Evolutionary conservation across 2,329 filamentous ascomycete genomes (phyloP).

Genomic region (Pestalotiopsis sp.): DNA sequence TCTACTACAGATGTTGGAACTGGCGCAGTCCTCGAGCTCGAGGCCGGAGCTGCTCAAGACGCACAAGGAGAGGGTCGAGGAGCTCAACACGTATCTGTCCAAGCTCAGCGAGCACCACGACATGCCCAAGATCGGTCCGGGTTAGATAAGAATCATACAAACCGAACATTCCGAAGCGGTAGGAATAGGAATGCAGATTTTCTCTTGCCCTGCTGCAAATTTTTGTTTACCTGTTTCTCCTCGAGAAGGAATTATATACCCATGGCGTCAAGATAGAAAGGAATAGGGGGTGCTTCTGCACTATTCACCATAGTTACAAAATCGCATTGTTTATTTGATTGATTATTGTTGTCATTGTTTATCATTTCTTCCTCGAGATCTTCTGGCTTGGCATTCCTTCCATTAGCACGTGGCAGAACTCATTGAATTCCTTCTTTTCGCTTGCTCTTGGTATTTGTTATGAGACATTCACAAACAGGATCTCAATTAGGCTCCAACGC

Average conservation of each 20-base stretch:
- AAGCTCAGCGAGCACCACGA: slow-evolving; percentile 96
- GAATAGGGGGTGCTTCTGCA: not conserved
- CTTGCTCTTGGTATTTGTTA: not conserved
- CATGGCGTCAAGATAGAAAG: not conserved
- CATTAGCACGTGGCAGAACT: not conserved
- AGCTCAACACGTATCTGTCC: slow-evolving; percentile 91
- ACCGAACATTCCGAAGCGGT: not conserved
- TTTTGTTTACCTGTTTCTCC: not conserved
- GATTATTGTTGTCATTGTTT: not conserved
- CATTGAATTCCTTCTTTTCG: not conserved
- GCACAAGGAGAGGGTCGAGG: slow-evolving; percentile 95
- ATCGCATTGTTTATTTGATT: not conserved
- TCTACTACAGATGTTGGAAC: slow-evolving; percentile 72
- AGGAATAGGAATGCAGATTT: not conserved
- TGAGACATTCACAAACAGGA: not conserved
- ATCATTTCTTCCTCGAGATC: no score
- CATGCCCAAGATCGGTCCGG: slow-evolving; percentile 75
- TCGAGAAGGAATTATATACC: not conserved
- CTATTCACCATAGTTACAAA: not conserved
- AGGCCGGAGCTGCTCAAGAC: slow-evolving; percentile 86
- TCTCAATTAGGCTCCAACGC: slow-evolving; percentile 1
- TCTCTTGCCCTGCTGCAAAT: not conserved
- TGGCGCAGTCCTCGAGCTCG: slow-evolving; percentile 62
- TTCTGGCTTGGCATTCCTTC: not conserved
- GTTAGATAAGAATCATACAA: slow-evolving; percentile 39